Conservation (phyloP, 345 rosid species). For the Mangifera indica region DNA sequence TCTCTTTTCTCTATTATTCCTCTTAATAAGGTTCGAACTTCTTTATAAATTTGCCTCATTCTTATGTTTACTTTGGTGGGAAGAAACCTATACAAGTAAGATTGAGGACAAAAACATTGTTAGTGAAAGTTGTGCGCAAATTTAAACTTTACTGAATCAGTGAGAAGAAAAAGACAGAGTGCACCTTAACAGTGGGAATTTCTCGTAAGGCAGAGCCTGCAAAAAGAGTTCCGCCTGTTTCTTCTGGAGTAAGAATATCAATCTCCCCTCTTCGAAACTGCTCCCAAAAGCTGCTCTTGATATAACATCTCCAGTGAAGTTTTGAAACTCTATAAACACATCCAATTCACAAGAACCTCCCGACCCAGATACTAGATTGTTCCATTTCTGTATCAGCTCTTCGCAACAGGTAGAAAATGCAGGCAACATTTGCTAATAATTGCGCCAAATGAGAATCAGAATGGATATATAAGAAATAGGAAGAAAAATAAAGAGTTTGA, state of each 20-base stretch:
- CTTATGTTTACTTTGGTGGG: conserved; percentile 21
- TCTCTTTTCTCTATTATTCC: conserved; percentile 21
- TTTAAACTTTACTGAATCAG: neutral
- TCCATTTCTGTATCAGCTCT: conserved; percentile 31
- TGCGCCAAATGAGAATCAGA: neutral
- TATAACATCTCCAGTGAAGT: conserved; percentile 29
- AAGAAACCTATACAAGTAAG: conserved; percentile 16
- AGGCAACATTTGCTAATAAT: conserved; percentile 23
- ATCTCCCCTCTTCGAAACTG: conserved; percentile 23
- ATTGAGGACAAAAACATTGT: neutral
- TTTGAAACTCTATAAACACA: conserved; percentile 25
- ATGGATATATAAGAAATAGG: neutral
- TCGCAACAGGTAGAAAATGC: conserved; percentile 24
- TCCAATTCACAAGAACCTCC: conserved; percentile 24
- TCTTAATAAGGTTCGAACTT: conserved; percentile 10
- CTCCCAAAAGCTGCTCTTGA: conserved; percentile 35
- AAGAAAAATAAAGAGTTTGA: neutral
- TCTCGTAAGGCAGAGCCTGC: conserved; percentile 6
- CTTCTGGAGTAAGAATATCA: conserved; percentile 26
- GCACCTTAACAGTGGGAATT: conserved; percentile 20
- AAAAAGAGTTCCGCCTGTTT: conserved; percentile 17
- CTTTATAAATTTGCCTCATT: conserved; percentile 23
- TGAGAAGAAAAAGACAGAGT: no score
- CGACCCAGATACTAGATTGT: conserved; percentile 12
- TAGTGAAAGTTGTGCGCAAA: neutral